Evolutionary conservation across 208 protist species (phyloP).

Genomic region (Herpetomonas samuelpessoai): DNA sequence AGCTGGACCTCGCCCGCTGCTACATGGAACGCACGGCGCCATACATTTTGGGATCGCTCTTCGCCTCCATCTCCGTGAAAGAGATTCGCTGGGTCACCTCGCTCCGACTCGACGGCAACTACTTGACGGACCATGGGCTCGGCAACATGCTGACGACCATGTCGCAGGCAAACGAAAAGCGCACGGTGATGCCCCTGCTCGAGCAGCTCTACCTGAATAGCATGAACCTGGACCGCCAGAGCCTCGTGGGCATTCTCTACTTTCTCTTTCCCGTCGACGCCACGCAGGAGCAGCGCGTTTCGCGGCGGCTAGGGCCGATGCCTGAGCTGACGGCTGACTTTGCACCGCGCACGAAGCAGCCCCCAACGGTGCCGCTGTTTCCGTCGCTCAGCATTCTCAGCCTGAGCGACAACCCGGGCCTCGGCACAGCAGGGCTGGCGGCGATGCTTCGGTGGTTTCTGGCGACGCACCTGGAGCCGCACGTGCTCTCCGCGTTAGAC

Average conservation of each 20-base stretch:
- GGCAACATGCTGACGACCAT: constrained; percentile 65
- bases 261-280: constrained; percentile 72
- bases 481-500: constrained; percentile 51
- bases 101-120: constrained; percentile 79
- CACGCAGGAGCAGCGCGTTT: constrained; percentile 2
- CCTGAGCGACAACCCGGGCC: constrained; percentile 71
- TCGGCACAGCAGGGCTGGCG: constrained; percentile 53
- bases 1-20: constrained; percentile 70
- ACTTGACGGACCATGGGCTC: constrained; percentile 76
- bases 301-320: constrained; percentile 13
- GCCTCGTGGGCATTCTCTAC: constrained; percentile 52
- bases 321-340: constrained; percentile 32
- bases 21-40: constrained; percentile 80
- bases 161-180: constrained; percentile 48
- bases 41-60: constrained; percentile 59
- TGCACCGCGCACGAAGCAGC: constrained; percentile 20
- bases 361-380: constrained; percentile 46
- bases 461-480: constrained; percentile 45
- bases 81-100: constrained; percentile 75
- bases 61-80: constrained; percentile 43
- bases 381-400: constrained; percentile 64
- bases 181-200: constrained; percentile 49
- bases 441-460: constrained; percentile 59
- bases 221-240: constrained; percentile 72
- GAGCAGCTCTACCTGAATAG: constrained; percentile 78